A percentile compares a stretch with the other conserved stretches of the same genome.
Conservation (phyloP, 345 rosid species). For the Salix caprea region DNA sequence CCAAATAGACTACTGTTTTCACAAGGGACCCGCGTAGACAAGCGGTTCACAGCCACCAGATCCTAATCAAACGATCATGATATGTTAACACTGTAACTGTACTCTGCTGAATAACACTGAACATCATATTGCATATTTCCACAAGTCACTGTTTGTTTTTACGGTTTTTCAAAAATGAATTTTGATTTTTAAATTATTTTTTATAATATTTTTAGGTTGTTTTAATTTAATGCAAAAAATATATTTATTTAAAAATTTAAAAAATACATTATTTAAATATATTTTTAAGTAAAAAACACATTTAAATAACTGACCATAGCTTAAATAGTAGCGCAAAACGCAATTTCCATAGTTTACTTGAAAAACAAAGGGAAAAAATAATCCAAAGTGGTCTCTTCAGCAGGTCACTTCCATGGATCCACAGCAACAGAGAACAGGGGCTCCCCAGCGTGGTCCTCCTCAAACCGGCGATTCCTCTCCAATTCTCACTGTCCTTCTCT, state of each 20-base stretch:
- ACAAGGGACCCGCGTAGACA: background rate
- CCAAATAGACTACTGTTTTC: no score
- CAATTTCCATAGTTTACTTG: background rate
- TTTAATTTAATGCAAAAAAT: no score
- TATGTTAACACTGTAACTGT: background rate
- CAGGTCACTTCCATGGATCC: background rate
- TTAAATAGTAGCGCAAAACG: background rate
- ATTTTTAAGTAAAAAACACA: no score
- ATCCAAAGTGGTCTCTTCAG: background rate
- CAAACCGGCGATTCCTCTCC: constrained; percentile 31
- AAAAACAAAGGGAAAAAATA: background rate
- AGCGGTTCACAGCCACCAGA: background rate
- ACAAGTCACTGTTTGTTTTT: no score
- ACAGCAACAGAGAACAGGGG: constrained; percentile 27
- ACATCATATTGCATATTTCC: background rate
- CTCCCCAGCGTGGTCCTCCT: constrained; percentile 22
- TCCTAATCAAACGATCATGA: background rate
- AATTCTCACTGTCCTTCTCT: constrained; percentile 31
- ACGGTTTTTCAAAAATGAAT: no score
- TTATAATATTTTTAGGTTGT: no score
- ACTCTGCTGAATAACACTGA: background rate
- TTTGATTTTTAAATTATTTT: no score
- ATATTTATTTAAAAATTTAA: no score
- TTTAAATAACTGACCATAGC: no score
- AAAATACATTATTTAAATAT: no score